Evolutionary conservation across 164 flowering plant species (phyloP).

Genomic region (Macadamia integrifolia): DNA sequence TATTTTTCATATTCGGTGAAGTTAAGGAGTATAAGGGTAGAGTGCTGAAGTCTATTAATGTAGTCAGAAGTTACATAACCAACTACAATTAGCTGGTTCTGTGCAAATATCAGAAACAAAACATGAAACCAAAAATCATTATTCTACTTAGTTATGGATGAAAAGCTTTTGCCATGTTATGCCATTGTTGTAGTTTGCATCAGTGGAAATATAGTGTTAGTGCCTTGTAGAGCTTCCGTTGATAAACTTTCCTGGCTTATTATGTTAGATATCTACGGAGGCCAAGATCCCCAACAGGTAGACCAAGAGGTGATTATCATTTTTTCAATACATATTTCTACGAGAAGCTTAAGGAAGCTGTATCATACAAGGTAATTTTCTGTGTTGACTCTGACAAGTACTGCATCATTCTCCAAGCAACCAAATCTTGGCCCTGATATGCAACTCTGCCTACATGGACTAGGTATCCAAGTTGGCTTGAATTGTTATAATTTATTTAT

Average conservation of each 20-base stretch:
- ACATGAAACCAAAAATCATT: no score
- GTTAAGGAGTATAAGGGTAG: no score
- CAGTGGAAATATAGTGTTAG: background rate
- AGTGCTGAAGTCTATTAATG: no score
- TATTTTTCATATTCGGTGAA: no score
- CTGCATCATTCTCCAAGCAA: background rate
- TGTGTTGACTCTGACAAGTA: background rate
- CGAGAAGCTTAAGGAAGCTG: conserved; percentile 68
- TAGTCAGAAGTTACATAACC: no score
- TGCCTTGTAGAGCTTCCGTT: background rate
- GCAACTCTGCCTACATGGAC: background rate
- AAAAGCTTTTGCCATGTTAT: no score
- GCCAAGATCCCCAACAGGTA: conserved; percentile 32
- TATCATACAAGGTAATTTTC: conserved; percentile 53
- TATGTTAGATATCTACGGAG: conserved; percentile 66
- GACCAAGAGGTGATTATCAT: conserved; percentile 41
- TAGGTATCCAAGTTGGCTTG: background rate
- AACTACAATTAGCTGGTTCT: no score
- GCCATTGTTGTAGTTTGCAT: no score
- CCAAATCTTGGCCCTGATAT: background rate
- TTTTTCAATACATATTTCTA: conserved; percentile 86
- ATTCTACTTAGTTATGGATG: no score
- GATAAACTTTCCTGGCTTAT: conserved; percentile 10
- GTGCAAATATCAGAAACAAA: no score
- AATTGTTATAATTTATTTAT: background rate